Conservation (phyloP, 202 grass and related monocot species). For the Panicum hallii region DNA sequence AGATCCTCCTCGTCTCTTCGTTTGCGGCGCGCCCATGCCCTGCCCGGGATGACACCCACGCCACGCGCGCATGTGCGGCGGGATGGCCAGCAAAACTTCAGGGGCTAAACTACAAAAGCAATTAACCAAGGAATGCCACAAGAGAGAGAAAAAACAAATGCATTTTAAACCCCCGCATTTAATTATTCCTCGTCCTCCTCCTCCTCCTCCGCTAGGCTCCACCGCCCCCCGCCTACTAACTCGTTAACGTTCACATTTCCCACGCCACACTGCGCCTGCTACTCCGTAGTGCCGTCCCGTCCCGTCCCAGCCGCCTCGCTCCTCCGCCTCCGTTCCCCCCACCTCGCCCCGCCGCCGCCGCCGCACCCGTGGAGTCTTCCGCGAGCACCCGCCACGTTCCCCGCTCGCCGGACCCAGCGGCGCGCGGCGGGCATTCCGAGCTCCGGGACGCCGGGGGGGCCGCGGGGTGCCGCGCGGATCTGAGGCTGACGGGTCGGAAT, state of each 20-base stretch:
- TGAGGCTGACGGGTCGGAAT: conserved; percentile 16
- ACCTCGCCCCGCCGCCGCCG: not conserved
- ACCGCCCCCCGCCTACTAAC: not conserved
- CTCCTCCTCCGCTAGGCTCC: not conserved
- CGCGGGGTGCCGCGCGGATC: conserved; percentile 39
- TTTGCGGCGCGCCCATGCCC: not conserved
- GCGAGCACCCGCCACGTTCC: not conserved
- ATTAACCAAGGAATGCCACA: not conserved
- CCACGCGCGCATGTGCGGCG: conserved; percentile 17
- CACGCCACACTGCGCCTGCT: conserved; percentile 13
- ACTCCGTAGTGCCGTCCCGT: not conserved
- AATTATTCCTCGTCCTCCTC: not conserved
- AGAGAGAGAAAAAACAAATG: not conserved
- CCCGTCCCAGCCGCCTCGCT: conserved; percentile 1
- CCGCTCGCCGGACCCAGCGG: not conserved
- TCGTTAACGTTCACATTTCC: conserved; percentile 57
- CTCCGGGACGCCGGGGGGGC: not conserved
- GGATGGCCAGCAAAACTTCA: conserved; percentile 21
- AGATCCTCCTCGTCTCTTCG: not conserved
- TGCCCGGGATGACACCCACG: no score
- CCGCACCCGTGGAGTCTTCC: no score
- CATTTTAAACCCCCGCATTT: not conserved
- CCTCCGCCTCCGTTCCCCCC: conserved; percentile 21
- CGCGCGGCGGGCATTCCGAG: conserved; percentile 37
- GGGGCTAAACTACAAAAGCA: conserved; percentile 35